Base-by-base conservation (phyloP, 306 rosid species). In the Trifolium pratense region DNA sequence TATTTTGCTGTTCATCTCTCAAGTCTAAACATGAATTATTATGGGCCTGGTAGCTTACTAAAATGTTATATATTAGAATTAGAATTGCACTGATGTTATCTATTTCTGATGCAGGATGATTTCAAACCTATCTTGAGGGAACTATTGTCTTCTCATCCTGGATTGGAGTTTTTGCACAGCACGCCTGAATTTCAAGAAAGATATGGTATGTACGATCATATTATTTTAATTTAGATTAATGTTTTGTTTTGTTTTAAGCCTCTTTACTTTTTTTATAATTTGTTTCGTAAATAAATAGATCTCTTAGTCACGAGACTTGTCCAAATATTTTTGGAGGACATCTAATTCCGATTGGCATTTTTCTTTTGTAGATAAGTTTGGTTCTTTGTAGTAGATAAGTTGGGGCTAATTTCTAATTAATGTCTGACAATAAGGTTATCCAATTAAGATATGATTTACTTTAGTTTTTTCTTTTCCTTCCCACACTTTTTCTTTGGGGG, bases 111-210 rank as follows among this genome's bases (percentile, higher is more conserved):
- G 71, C 76, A 89, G 93, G 85, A 86, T 76, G 93, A 89, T 81
- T 89, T 89, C 87, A 89, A 82, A 72, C 94, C 91, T 75, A 83
- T 84, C 59, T 72, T 89, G 49, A 82, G 78, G 78, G 95, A 89
- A 77, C 86, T 89, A 37, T 76, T 89, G 83, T 65, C 83, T 57
- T 73, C 91, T 64, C 95, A 89, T 84, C 90, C 90, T 55, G 91
- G 95, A 53, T 74, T 89, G 81, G 91, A 87, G 67, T 89, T 89
- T 81, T 85, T 89, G 79, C 91, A 82, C 66, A 83, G 82, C 81
- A 89, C 90, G 0, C 95, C 91, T 58, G 91, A 89, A 56, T 89
- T 89, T 82, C 95, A 89, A 84, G 91, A 89, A 82, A 85, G 91
- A 89, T 89, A 89, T 73, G 91, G 95, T 89, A 86, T 20, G 76